phyloP scores from a whole-genome alignment of 495 filamentous ascomycete species.

The Neohortaea acidophila region DNA sequence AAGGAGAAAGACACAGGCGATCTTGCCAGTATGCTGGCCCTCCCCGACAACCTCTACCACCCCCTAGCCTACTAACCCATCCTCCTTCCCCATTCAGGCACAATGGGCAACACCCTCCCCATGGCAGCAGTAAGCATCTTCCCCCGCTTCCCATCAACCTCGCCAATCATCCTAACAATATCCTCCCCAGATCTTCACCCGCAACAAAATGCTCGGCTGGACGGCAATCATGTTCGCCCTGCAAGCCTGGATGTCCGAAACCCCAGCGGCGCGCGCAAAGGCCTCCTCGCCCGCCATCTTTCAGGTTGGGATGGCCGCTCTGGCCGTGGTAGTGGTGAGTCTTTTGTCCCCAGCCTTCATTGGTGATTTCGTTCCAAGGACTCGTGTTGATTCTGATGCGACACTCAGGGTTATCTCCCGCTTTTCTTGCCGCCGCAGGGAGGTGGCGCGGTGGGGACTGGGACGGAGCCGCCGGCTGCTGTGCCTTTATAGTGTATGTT shows the following conservation, averaged over 20 bases:
- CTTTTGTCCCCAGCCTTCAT: conserved; percentile 20
- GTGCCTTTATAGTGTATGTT: conserved; percentile 25
- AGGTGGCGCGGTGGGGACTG: conserved; percentile 10
- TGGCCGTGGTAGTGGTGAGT: conserved; percentile 62
- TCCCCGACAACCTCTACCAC: background rate
- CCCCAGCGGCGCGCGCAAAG: conserved; percentile 53
- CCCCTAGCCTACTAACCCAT: background rate
- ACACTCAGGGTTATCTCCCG: conserved; percentile 67
- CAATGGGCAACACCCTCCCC: conserved; percentile 67
- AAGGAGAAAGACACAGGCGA: conserved; percentile 38
- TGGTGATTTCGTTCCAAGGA: background rate
- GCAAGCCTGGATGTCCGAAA: conserved; percentile 76
- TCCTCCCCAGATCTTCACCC: conserved; percentile 59
- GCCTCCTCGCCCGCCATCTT: conserved; percentile 64
- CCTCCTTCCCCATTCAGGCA: conserved; percentile 31
- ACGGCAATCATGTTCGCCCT: conserved; percentile 68
- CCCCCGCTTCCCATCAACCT: background rate
- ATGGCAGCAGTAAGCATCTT: conserved; percentile 62
- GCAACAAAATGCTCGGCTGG: conserved; percentile 55
- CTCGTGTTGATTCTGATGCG: conserved; percentile 1
- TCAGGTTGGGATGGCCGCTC: conserved; percentile 77
- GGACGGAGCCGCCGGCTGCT: conserved; percentile 23
- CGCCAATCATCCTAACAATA: conserved; percentile 30
- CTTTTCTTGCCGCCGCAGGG: conserved; percentile 56
- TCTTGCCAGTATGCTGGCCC: conserved; percentile 35